Evolutionary conservation across 2,329 filamentous ascomycete genomes (phyloP).

Genomic region (Aschersonia sp.): DNA sequence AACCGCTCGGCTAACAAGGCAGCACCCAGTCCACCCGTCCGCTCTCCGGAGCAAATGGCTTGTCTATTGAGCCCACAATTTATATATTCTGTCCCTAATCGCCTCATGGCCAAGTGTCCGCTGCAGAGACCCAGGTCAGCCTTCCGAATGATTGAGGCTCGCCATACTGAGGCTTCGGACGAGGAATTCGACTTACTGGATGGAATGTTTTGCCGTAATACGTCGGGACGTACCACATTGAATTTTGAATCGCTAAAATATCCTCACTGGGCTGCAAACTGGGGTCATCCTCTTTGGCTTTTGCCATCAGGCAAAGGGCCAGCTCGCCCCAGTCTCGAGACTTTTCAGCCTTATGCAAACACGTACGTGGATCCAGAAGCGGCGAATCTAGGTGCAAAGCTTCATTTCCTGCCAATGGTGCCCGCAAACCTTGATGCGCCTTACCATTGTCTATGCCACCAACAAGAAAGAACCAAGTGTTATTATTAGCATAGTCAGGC

Average conservation of each 20-base stretch:
- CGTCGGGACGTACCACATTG: slow-evolving; percentile 31
- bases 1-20: no score
- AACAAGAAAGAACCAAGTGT: slow-evolving; percentile 34
- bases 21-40: no score
- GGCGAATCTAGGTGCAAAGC: slow-evolving; percentile 15
- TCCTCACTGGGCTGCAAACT: slow-evolving; percentile 15
- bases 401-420: neutral
- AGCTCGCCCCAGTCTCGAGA: slow-evolving; percentile 27
- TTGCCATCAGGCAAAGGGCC: slow-evolving; percentile 29
- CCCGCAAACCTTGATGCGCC: neutral
- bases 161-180: neutral
- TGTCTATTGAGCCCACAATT: slow-evolving; percentile 7
- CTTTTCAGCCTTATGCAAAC: slow-evolving; percentile 16
- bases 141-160: no score
- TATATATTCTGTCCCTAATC: slow-evolving; percentile 14
- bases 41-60: no score
- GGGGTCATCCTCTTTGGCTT: slow-evolving; percentile 20
- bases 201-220: slow-evolving; percentile 32
- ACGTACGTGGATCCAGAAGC: slow-evolving; percentile 21
- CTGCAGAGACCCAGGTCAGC: slow-evolving; percentile 4
- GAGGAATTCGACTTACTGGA: slow-evolving; percentile 15
- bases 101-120: slow-evolving; percentile 22
- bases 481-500: slow-evolving; percentile 25
- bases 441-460: slow-evolving; percentile 25
- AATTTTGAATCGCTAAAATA: slow-evolving; percentile 13